Evolutionary conservation across 1,139 yeast species (phyloP), one percentile per base, ranked within the genome.

Genomic region (Yarrowia galli): DNA sequence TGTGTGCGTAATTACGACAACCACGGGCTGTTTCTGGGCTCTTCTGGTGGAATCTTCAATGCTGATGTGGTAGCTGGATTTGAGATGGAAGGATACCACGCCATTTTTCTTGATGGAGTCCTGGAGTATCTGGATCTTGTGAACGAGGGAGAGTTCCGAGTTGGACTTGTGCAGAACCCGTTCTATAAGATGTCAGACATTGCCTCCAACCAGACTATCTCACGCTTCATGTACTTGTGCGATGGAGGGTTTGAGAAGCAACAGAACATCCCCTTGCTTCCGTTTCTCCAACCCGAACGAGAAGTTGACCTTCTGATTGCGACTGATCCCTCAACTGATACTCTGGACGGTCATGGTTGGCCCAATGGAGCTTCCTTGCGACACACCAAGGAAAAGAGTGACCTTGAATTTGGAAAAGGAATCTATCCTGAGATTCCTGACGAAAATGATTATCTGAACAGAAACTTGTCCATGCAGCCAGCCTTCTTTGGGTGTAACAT

Each of bases 391-490:
- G 72, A 78, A 67, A 79, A 89, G 64, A 88, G 85, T 73, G 83
- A 83, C 71, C 72, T 77, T 8, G 69, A 70, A 1, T 85, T 72
- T 49, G 69, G 67, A 7, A 36, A 67, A 8, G 71, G 71, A 15
- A 79, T 87, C 2, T 91, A 91, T 84, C 97, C 97, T 36, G 87
- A 89, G 73, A 96, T 92, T 68, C 98, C 98, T 16, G 93, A 87
- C 75, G 78, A 76, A 28, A 80, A 83, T 54, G 84, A 96, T 0
- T 91, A 92, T 75, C 74, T 87, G 58, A 73, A 74, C 65, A 71
- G 71, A 15, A 80, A 79, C 4, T 71, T 79, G 51, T 85, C 89
- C 12, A 23, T 22, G 18, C 67, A 69, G 53, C 78, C 97, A 68
- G 83, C 91, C 0, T 92, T 92, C 80, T 92, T 92, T 75, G 98